Percentiles rank a stretch among this genome's conserved stretches.
phyloP scores from a whole-genome alignment of 176 grass and related monocot genomes.

The Chrysopogon serrulatus region DNA sequence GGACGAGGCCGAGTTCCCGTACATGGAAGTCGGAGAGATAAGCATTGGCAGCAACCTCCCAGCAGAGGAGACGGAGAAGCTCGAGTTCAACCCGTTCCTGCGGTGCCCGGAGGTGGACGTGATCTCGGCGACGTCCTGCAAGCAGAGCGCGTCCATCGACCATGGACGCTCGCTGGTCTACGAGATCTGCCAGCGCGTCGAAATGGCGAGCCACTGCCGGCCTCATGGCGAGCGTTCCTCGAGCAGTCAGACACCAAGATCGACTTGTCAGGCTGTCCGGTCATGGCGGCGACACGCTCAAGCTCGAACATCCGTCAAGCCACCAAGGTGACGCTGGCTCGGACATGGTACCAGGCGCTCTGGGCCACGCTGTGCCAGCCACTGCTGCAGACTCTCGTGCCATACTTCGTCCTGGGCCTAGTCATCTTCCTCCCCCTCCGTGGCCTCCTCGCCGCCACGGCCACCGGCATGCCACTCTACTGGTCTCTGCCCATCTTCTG shows the following conservation, averaged over 20 bases:
- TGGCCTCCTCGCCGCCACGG: not conserved
- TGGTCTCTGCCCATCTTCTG: slow-evolving; percentile 57
- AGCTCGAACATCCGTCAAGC: not conserved
- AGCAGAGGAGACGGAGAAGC: slow-evolving; percentile 48
- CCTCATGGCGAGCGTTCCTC: slow-evolving; percentile 54
- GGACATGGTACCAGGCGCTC: slow-evolving; percentile 50
- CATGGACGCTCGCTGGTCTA: slow-evolving; percentile 63
- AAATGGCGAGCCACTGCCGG: slow-evolving; percentile 46
- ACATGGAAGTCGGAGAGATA: slow-evolving; percentile 59
- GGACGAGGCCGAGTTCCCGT: slow-evolving; percentile 55
- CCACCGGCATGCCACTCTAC: slow-evolving; percentile 13
- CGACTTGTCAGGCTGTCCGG: slow-evolving; percentile 53
- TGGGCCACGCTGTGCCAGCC: slow-evolving; percentile 70
- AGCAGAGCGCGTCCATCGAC: slow-evolving; percentile 69
- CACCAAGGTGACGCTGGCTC: slow-evolving; percentile 39
- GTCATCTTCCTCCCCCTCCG: slow-evolving; percentile 36
- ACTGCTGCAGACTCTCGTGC: slow-evolving; percentile 52
- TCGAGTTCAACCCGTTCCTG: slow-evolving; percentile 78
- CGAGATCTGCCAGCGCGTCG: slow-evolving; percentile 59
- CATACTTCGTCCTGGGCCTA: slow-evolving; percentile 42
- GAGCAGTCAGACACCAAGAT: slow-evolving; percentile 65
- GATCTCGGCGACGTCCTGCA: slow-evolving; percentile 52
- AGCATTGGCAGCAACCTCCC: slow-evolving; percentile 39
- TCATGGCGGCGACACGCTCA: not conserved
- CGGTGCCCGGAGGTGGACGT: slow-evolving; percentile 57